Percentiles rank a stretch among this genome's conserved stretches.
Conservation (phyloP, 768 basidiomycete species). For the Suillus subalutaceus region DNA sequence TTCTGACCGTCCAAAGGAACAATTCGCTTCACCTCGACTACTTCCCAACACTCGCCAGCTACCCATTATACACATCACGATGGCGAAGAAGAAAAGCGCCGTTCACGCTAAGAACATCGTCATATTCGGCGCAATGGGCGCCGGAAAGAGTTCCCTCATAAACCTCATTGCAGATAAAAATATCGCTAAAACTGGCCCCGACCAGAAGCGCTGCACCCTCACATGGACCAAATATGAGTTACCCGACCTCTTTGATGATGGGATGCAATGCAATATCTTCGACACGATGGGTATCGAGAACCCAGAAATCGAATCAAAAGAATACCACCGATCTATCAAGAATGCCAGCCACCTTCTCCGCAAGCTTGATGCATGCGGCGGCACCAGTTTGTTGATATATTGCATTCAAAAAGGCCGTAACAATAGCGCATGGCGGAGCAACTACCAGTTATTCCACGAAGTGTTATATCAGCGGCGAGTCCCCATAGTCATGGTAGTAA, state of each 20-base stretch:
- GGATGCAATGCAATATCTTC: slow-evolving; percentile 25
- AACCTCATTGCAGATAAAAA: slow-evolving; percentile 40
- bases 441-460: slow-evolving; percentile 43
- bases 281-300: slow-evolving; percentile 36
- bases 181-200: slow-evolving; percentile 35
- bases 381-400: slow-evolving; percentile 38
- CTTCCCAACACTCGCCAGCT: background rate
- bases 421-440: slow-evolving; percentile 34
- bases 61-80: background rate
- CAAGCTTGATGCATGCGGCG: slow-evolving; percentile 26
- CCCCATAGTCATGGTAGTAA: slow-evolving; percentile 43
- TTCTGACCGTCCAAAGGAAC: background rate
- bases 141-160: slow-evolving; percentile 48
- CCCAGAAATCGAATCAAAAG: slow-evolving; percentile 29
- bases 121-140: slow-evolving; percentile 36
- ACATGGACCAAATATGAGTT: slow-evolving; percentile 29
- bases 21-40: background rate
- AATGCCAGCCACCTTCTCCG: slow-evolving; percentile 31
- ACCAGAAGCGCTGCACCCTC: slow-evolving; percentile 38
- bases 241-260: slow-evolving; percentile 5
- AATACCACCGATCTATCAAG: slow-evolving; percentile 30
- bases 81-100: background rate
- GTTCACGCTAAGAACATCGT: slow-evolving; percentile 27
- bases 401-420: slow-evolving; percentile 38
- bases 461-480: slow-evolving; percentile 41